phyloP scores from a whole-genome alignment of 2,329 filamentous ascomycete genomes.

The Trichoderma asperellum region DNA sequence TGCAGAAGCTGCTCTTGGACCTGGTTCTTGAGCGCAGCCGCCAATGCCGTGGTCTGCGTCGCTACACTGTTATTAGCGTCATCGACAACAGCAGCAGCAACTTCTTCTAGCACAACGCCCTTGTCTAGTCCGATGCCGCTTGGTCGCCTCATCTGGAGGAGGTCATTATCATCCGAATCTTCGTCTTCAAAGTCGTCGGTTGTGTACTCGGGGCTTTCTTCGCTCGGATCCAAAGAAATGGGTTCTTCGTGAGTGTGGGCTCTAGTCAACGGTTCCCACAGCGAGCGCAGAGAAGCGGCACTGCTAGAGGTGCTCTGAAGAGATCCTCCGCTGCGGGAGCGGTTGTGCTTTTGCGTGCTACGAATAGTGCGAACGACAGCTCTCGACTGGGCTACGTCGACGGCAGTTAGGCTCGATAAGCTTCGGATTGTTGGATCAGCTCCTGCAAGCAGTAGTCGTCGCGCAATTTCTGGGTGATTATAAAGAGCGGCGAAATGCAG shows the following conservation, averaged over 20 bases:
- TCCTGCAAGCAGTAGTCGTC: conserved; percentile 72
- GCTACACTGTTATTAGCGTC: conserved; percentile 44
- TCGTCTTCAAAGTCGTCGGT: conserved; percentile 51
- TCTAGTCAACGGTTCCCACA: conserved; percentile 61
- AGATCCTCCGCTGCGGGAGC: conserved; percentile 68
- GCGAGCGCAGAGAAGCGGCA: conserved; percentile 66
- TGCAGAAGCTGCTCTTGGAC: conserved; percentile 74
- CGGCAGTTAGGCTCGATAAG: conserved; percentile 69
- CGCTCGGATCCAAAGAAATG: conserved; percentile 49
- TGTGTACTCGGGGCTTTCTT: conserved; percentile 51
- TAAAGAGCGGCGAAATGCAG: conserved; percentile 81
- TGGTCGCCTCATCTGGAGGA: conserved; percentile 43
- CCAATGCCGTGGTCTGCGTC: conserved; percentile 63
- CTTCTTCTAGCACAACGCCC: conserved; percentile 45
- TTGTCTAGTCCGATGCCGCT: conserved; percentile 38
- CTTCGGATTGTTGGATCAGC: conserved; percentile 73
- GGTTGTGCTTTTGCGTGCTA: conserved; percentile 62
- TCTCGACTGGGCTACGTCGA: conserved; percentile 70
- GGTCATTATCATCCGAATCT: conserved; percentile 45
- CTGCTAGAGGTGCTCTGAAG: conserved; percentile 67
- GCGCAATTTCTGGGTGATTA: conserved; percentile 74
- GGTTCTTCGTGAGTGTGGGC: conserved; percentile 41
- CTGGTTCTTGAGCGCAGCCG: conserved; percentile 74
- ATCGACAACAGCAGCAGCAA: conserved; percentile 38
- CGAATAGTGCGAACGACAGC: conserved; percentile 67